Evolutionary conservation across 2,329 filamentous ascomycete genomes (phyloP).

Genomic region (Graphilbum ipis-grandicollis): DNA sequence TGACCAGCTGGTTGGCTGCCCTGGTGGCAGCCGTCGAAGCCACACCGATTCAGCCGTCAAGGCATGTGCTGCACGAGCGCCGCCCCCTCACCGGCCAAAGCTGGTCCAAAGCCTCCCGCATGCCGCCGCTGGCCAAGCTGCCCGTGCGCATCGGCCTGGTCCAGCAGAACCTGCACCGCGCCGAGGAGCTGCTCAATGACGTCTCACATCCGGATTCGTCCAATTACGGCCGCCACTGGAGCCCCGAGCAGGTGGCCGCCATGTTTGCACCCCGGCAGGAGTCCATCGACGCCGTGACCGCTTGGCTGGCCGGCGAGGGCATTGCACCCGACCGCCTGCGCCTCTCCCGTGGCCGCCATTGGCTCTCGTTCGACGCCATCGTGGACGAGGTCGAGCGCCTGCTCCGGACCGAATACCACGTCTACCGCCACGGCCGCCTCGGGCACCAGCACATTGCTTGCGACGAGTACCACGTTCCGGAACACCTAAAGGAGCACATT

Average conservation of each 20-base stretch:
- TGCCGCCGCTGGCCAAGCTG: conserved; percentile 12
- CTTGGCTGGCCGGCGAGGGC: conserved; percentile 34
- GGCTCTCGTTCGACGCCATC: conserved; percentile 36
- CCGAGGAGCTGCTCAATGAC: conserved; percentile 23
- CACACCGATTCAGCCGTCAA: conserved; percentile 7
- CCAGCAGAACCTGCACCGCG: conserved; percentile 27
- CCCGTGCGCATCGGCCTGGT: conserved; percentile 25
- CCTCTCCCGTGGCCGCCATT: conserved; percentile 32
- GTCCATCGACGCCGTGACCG: conserved; percentile 28
- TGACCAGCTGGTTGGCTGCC: conserved; percentile 12
- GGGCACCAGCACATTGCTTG: conserved; percentile 21
- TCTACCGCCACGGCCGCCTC: conserved; percentile 24
- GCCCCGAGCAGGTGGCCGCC: conserved; percentile 21
- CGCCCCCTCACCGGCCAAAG: conserved; percentile 9
- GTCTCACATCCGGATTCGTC: conserved; percentile 26
- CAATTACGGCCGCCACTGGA: conserved; percentile 30
- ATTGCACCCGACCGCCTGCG: conserved; percentile 28
- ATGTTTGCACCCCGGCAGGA: conserved; percentile 25
- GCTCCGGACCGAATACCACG: conserved; percentile 33
- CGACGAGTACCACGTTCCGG: conserved; percentile 23
- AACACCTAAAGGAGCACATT: conserved; percentile 17
- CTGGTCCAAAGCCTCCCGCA: conserved; percentile 12
- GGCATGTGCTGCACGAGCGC: conserved; percentile 17
- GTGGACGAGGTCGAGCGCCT: conserved; percentile 34
- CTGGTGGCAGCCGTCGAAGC: conserved; percentile 13